These are phyloP conservation scores for Podila verticillata DNA, from an alignment of 192 early-diverging fungal species.

Conservation along the genomic window DNA sequence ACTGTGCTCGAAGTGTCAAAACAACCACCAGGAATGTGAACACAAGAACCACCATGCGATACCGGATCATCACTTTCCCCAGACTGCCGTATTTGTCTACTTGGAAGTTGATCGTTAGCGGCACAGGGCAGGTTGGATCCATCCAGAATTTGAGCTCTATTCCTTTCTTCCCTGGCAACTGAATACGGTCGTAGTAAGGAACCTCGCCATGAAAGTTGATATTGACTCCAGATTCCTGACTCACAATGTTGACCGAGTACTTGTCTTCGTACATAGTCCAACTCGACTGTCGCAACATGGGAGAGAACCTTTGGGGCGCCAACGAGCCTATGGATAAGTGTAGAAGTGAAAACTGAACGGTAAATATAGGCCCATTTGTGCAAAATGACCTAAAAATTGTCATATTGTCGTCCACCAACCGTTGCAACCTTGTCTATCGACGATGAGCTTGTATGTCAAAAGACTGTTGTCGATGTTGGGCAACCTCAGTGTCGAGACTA, in stretches of 20 bases:
- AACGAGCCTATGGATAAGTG: background rate
- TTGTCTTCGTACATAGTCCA: conserved; percentile 67
- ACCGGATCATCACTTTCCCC: conserved; percentile 75
- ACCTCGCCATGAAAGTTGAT: conserved; percentile 64
- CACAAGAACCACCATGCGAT: conserved; percentile 74
- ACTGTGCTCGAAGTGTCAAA: conserved; percentile 63
- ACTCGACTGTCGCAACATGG: conserved; percentile 64
- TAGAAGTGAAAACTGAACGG: background rate
- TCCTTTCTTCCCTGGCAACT: conserved; percentile 48
- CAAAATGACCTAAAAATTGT: background rate
- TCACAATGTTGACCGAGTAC: conserved; percentile 57
- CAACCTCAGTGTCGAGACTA: conserved; percentile 59
- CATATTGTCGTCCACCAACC: conserved; percentile 22
- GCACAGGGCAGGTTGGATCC: conserved; percentile 62
- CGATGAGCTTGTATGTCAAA: conserved; percentile 59
- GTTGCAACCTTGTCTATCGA: conserved; percentile 51
- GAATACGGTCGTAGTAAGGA: conserved; percentile 52
- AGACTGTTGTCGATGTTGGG: conserved; percentile 64
- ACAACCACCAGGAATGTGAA: conserved; percentile 75
- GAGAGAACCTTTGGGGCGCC: conserved; percentile 52
- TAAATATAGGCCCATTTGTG: too few relatives aligned
- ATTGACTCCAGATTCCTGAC: conserved; percentile 28
- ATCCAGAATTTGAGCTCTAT: conserved; percentile 64
- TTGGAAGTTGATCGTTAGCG: conserved; percentile 59
- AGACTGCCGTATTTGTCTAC: conserved; percentile 79